Percentiles rank a stretch among this genome's conserved stretches.
phyloP scores from a whole-genome alignment of 331 rosid species.

The Malus hybrid region DNA sequence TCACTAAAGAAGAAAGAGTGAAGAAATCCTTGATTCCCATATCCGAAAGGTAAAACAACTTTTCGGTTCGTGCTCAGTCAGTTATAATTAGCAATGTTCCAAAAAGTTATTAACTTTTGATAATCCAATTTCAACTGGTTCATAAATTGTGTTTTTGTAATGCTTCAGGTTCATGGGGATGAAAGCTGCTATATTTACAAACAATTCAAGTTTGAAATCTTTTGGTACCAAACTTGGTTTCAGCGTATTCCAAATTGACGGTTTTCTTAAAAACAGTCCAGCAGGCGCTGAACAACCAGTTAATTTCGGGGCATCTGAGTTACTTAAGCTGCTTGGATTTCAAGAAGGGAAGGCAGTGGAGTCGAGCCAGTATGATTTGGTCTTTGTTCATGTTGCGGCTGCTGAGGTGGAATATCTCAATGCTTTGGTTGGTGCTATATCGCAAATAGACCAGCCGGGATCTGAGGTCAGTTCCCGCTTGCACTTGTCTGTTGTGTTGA shows the following conservation, averaged over 20 bases:
- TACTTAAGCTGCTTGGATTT: slow-evolving; percentile 76
- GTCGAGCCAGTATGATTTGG: slow-evolving; percentile 54
- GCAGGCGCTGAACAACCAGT: slow-evolving; percentile 13
- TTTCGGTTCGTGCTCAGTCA: not conserved
- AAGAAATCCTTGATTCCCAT: slow-evolving; percentile 30
- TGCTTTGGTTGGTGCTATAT: slow-evolving; percentile 63
- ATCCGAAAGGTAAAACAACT: slow-evolving; percentile 49
- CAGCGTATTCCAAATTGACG: slow-evolving; percentile 35
- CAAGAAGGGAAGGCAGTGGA: slow-evolving; percentile 54
- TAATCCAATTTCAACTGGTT: not conserved
- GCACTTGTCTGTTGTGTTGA: slow-evolving; percentile 75
- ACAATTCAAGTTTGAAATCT: slow-evolving; percentile 51
- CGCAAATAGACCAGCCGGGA: slow-evolving; percentile 43
- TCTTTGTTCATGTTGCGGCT: slow-evolving; percentile 69
- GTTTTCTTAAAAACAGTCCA: slow-evolving; percentile 13
- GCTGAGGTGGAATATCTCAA: slow-evolving; percentile 52
- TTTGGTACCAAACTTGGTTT: slow-evolving; percentile 62
- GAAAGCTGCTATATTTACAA: slow-evolving; percentile 71
- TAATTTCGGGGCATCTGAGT: slow-evolving; percentile 29
- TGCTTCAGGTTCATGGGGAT: slow-evolving; percentile 85
- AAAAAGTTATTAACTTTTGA: not conserved
- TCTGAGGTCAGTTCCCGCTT: slow-evolving; percentile 62
- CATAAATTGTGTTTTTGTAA: not conserved
- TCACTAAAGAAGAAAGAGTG: slow-evolving; percentile 19
- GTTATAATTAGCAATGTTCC: not conserved